Conservation (phyloP, 306 rosid species). For the Gastrolobium villosum region DNA sequence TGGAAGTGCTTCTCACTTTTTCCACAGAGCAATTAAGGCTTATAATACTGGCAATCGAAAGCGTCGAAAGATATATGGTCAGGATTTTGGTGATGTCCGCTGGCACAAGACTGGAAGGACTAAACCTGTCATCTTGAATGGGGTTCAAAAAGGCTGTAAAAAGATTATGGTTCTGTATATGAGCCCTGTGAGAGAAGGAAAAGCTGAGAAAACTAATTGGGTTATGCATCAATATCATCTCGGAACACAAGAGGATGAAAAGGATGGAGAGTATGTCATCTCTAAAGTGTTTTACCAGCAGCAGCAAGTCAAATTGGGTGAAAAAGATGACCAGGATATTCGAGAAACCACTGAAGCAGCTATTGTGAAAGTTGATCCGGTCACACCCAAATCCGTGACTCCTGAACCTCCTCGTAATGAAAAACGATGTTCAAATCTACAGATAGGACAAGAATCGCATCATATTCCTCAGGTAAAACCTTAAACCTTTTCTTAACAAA, state of each 20-base stretch:
- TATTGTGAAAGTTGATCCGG: constrained; percentile 58
- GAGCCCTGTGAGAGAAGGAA: constrained; percentile 59
- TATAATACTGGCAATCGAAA: constrained; percentile 73
- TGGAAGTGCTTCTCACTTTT: constrained; percentile 71
- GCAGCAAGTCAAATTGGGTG: constrained; percentile 62
- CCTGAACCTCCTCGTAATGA: constrained; percentile 66
- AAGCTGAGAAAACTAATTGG: constrained; percentile 83
- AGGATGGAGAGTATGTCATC: constrained; percentile 70
- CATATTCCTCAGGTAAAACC: constrained; percentile 57
- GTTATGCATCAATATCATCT: constrained; percentile 85
- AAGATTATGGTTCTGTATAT: constrained; percentile 75
- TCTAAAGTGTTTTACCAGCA: constrained; percentile 69
- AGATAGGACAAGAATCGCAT: constrained; percentile 47
- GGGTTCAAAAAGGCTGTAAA: constrained; percentile 71
- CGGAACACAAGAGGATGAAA: constrained; percentile 75
- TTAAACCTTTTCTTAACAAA: constrained; percentile 16
- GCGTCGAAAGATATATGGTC: constrained; percentile 65
- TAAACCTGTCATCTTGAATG: constrained; percentile 66
- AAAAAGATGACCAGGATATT: constrained; percentile 56
- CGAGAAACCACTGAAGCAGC: constrained; percentile 52
- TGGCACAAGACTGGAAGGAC: constrained; percentile 85
- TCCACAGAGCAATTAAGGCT: constrained; percentile 76
- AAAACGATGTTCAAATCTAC: constrained; percentile 42
- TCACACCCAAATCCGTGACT: constrained; percentile 66
- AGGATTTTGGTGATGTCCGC: constrained; percentile 69